Base-by-base conservation (phyloP, 306 rosid genomes). In the Prunus mume region DNA sequence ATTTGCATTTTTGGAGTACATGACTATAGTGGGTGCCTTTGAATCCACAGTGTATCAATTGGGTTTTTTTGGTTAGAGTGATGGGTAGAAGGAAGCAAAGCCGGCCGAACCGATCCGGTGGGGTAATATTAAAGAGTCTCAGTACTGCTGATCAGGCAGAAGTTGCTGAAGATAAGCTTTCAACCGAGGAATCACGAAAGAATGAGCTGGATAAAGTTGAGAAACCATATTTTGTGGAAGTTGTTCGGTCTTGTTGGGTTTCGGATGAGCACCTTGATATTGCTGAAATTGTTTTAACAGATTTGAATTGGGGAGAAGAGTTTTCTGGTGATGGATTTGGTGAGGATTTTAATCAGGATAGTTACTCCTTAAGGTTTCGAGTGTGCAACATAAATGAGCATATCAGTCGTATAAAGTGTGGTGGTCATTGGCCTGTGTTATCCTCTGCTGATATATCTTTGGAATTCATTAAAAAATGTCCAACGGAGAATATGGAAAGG, bases 351-450 rank as follows among this genome's bases (percentile, higher is more conserved):
- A 73, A 45, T 60, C 75, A 62, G 80, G 88, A 71, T 79, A 74
- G 55, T 14, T 89, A 88, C 77, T 80, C 72, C 12, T 84, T 95
- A 73, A 86, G 97, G 85, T 88, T 95, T 78, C 86, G 74, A 45
- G 69, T 92, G 65, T 89, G 82, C 78, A 89, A 90, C 79, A 87
- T 82, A 1, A 82, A 60, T 81, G 75, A 81, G 72, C 78, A 77
- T 47, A 74, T 89, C 68, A 81, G 82, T 76, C 88, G 93, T 65
- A 88, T 95, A 13, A 95, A 89, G 84, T 73, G 88, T 72, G 97
- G 99, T 72, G 97, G 97, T 32, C 93, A 92, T 75, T 95, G 97
- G 97, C 99, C 97, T 20, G 83, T 90, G 71, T 79, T 92, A 65
- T 83, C 97, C 41, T 90, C 85, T 50, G 76, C 78, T 28, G 90